Base-by-base conservation (phyloP, 768 basidiomycete species). In the Termitomyces sp. region DNA sequence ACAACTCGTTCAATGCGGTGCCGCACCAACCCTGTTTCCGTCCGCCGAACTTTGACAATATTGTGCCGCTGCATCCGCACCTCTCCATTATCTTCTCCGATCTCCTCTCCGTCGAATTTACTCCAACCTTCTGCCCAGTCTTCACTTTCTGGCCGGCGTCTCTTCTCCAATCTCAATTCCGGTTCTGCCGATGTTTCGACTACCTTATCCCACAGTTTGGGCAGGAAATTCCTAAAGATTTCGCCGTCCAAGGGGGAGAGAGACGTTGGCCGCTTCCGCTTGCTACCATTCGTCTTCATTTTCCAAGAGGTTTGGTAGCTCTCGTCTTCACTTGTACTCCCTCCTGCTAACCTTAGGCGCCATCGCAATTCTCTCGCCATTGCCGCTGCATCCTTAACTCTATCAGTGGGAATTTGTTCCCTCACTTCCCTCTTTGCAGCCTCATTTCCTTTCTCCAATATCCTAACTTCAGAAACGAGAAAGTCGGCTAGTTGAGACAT, bases 311-410 rank as follows among this genome's bases (percentile, higher is more conserved):
- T 56, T 34, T 64, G 57, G 61, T 70, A 61, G 64, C 77, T 77
- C 58, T 93, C 91, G 57, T 88, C 89, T 56, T 91, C 90, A 66
- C 89, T 91, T 15, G 76, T 70, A 61, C 83, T 76, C 34, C 89
- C 89, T 6, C 79, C 74, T 5, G 85, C 84, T 48, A 85, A 73
- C 59, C 83, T 83, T 34, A 88, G 81, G 53, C 95, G 82, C 95
- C 95, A 97, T 48, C 90, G 80, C 48, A 97, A 74, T 70, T 97
- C 95, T 64, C 92, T 79, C 17, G 93, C 93, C 57, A 94, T 70
- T 2, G 88, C 89, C 3, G 89, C 76, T 17, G 89, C 83, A 74
- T 97, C 95, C 69, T 91, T 91, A 60, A 95, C 83, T 57, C 86
- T 84, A 65, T 96, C 94, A 9, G 70, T 66, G 1, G 95, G 95